These are phyloP conservation scores for Penicillium daleae DNA, from an alignment of 495 filamentous ascomycete species.

Conservation along the genomic window DNA sequence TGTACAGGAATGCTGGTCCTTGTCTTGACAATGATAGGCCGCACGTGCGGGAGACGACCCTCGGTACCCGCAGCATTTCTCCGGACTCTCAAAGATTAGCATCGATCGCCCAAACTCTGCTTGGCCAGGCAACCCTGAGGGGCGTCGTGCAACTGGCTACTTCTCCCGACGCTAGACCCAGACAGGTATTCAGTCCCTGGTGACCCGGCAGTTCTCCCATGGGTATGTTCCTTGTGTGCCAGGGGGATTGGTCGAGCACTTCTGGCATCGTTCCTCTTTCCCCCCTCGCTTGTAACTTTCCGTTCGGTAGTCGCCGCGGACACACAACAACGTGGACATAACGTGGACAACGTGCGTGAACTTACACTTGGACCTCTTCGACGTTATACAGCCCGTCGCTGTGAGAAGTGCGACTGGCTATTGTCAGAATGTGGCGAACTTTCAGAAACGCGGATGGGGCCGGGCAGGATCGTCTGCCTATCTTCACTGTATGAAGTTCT, in stretches of 20 bases:
- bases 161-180: conserved; percentile 16
- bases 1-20: neutral
- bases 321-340: neutral
- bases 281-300: conserved; percentile 3
- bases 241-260: neutral
- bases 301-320: conserved; percentile 3
- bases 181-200: conserved; percentile 12
- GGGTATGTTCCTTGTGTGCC: neutral
- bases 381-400: neutral
- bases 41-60: conserved; percentile 9
- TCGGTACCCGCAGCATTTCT: conserved; percentile 13
- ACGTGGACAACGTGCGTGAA: conserved; percentile 15
- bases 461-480: conserved; percentile 29
- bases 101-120: conserved; percentile 17
- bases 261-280: neutral
- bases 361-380: conserved; percentile 19
- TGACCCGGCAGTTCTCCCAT: conserved; percentile 1
- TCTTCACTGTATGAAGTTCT: neutral
- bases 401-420: neutral
- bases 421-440: conserved; percentile 13
- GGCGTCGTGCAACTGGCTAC: conserved; percentile 13
- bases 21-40: neutral
- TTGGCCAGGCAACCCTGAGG: neutral
- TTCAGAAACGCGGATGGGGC: conserved; percentile 15
- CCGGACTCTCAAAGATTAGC: conserved; percentile 9